These are phyloP conservation scores for Benincasa hispida DNA, from an alignment of 306 rosid species.

Conservation along the genomic window DNA sequence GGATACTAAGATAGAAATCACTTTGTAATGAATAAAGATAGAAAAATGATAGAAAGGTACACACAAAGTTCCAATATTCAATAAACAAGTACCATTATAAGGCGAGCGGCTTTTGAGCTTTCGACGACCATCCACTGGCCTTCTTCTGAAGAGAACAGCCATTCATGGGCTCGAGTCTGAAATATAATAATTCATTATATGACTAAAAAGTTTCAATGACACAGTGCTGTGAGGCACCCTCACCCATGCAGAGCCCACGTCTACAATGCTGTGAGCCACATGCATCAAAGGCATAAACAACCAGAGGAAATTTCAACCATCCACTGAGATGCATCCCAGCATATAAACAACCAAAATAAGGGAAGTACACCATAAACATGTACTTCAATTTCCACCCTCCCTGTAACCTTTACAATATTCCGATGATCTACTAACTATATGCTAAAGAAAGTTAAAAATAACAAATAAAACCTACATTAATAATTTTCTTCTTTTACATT, in stretches of 20 bases:
- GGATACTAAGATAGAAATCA: not conserved
- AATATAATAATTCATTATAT: conserved; percentile 21
- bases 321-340: not conserved
- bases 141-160: conserved; percentile 93
- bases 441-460: not conserved
- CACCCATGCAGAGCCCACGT: not conserved
- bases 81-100: conserved; percentile 51
- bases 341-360: not conserved
- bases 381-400: not conserved
- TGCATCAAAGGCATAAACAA: not conserved
- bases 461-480: not conserved
- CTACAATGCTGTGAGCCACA: not conserved
- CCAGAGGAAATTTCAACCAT: not conserved
- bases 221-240: not conserved
- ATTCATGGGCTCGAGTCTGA: conserved; percentile 73
- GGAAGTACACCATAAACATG: not conserved
- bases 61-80: not conserved
- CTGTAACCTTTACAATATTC: not conserved
- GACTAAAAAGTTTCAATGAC: not conserved
- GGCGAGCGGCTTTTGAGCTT: conserved; percentile 86
- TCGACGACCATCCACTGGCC: conserved; percentile 96
- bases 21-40: conserved; percentile 15
- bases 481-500: not conserved
- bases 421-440: not conserved
- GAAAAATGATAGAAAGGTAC: not conserved